Base-by-base conservation (phyloP, 345 rosid genomes). In the Barbarea vulgaris region DNA sequence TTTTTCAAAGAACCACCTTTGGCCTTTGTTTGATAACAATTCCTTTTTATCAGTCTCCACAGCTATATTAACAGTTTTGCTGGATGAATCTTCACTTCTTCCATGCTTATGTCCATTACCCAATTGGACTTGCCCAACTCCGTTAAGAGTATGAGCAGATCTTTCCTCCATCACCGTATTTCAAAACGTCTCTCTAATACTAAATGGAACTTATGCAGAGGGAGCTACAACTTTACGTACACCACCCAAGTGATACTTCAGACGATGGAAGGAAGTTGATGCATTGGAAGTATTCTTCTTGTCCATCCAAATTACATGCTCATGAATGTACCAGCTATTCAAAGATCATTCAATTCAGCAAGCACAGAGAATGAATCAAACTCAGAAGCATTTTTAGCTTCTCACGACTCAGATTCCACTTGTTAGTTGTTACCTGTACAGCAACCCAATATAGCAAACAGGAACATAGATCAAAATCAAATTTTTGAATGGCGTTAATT, bases 171-270 rank as follows among this genome's bases (percentile, higher is more conserved):
- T 17, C 66, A 47, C 15, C 67, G 25, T 53, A 9, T 37, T 47
- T 61, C 14, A 12, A 39, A 39, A 39, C 1, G 44, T 39, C 6
- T 76, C 75, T 77, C 68, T 81, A 19, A 85, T 65, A 50, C 64
- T 39, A 15, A 41, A 44, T 4, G 89, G 73, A 72, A 85, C 85
- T 64, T 58, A 72, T 58, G 66, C 73, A 58, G 89, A 89, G 51
- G 81, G 71, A 28, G n/a, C 18, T 22, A 81, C 86, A 22, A 80
- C 79, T 72, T 81, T 79, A 1, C 77, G 67, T 30, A 85, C 14
- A 73, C 87, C 85, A 58, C 80, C 90, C 70, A 87, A 65, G 82
- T 87, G 90, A 54, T 1, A 52, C 75, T 68, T 81, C 51, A 86
- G 81, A 70, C 84, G 84, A 15, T 0, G 19, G 19, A 34, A 70